A percentile compares a stretch with the other conserved stretches of the same genome.
These are phyloP conservation scores for Citrus inodora DNA, from an alignment of 345 rosid genomes.

Conservation along the genomic window DNA sequence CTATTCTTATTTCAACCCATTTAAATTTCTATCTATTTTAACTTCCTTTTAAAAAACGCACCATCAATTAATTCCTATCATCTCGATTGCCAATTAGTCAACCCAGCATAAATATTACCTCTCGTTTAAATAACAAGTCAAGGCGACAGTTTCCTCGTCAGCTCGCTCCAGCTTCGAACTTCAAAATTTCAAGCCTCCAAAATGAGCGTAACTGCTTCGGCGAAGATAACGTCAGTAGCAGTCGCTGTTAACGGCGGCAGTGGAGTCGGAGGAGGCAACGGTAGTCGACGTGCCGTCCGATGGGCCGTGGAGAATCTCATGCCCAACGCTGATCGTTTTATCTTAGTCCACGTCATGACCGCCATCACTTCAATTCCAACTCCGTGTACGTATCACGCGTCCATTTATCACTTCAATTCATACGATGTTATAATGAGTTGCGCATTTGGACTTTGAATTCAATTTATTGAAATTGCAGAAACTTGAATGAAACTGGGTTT, in stretches of 20 bases:
- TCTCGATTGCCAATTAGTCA: no score
- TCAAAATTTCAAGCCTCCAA: neutral
- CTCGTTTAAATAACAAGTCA: neutral
- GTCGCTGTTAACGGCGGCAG: constrained; percentile 64
- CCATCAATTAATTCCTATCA: no score
- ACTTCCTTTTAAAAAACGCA: no score
- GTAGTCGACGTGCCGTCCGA: constrained; percentile 73
- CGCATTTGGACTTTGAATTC: neutral
- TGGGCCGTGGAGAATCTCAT: constrained; percentile 68
- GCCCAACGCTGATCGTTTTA: constrained; percentile 46
- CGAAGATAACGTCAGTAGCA: constrained; percentile 31
- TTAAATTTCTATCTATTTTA: no score
- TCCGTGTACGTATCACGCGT: constrained; percentile 48
- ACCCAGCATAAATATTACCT: no score
- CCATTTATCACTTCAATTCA: neutral
- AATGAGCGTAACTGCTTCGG: constrained; percentile 18
- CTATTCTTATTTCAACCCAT: no score
- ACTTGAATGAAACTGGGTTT: neutral
- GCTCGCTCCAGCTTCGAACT: neutral
- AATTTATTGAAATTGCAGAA: neutral
- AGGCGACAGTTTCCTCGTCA: neutral
- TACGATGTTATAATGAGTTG: neutral
- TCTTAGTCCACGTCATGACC: constrained; percentile 78
- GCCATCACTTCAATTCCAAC: constrained; percentile 56
- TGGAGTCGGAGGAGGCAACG: constrained; percentile 45